Conservation (phyloP, 257 asterid genomes). For the Linderniella brevidens region DNA sequence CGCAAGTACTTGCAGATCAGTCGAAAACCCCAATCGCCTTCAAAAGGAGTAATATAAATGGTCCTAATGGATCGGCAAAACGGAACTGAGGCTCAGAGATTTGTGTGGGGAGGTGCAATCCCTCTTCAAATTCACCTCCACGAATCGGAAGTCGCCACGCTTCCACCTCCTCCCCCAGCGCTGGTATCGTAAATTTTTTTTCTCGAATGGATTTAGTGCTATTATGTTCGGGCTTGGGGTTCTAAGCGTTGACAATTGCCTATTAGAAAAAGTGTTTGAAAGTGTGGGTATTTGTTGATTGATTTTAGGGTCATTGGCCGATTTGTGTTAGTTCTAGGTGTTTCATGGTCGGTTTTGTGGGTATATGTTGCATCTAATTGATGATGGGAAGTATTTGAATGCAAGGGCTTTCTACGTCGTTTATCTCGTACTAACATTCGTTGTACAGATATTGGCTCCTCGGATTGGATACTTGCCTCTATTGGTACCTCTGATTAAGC, state of each 20-base stretch:
- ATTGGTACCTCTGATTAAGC: slow-evolving; percentile 69
- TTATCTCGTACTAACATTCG: slow-evolving; percentile 8
- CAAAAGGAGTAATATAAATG: too few relatives aligned
- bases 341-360: not conserved
- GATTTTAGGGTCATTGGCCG: not conserved
- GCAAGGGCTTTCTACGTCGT: too few relatives aligned
- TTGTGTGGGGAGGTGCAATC: slow-evolving; percentile 78
- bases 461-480: slow-evolving; percentile 87
- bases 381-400: slow-evolving; percentile 4
- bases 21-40: too few relatives aligned
- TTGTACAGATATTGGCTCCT: slow-evolving; percentile 80
- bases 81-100: slow-evolving; percentile 62
- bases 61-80: slow-evolving; percentile 2
- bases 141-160: slow-evolving; percentile 88
- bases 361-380: slow-evolving; percentile 3
- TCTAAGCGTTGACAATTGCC: slow-evolving; percentile 3
- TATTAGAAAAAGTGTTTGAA: slow-evolving; percentile 2
- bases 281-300: not conserved
- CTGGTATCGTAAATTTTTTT: slow-evolving; percentile 22
- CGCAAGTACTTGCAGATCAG: too few relatives aligned
- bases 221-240: not conserved
- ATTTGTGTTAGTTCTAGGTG: not conserved
- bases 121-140: slow-evolving; percentile 99
- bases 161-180: slow-evolving; percentile 87
- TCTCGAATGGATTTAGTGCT: not conserved